A percentile compares a stretch with the other conserved stretches of the same genome.
Evolutionary conservation across 352 stramenopile genomes (phyloP).

Genomic region (Phytopythium helicoides): DNA sequence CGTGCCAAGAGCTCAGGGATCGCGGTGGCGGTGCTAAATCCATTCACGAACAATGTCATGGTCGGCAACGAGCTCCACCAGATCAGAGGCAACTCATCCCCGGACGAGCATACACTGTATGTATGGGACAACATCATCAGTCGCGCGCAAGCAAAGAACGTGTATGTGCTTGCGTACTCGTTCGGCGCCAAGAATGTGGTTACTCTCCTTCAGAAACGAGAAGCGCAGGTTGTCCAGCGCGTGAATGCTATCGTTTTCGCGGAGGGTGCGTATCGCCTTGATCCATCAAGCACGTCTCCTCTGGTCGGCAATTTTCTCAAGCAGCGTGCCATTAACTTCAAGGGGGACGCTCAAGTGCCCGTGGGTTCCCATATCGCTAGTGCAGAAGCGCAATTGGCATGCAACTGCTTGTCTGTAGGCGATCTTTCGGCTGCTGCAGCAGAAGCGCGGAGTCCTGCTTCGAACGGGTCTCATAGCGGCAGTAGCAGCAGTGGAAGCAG

Average conservation of each 20-base stretch:
- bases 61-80: slow-evolving; percentile 46
- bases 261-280: slow-evolving; percentile 58
- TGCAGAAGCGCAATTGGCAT: slow-evolving; percentile 59
- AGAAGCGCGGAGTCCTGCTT: slow-evolving; percentile 6
- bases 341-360: slow-evolving; percentile 41
- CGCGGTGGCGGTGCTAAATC: slow-evolving; percentile 64
- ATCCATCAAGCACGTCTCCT: slow-evolving; percentile 44
- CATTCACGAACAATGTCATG: slow-evolving; percentile 72
- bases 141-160: slow-evolving; percentile 48
- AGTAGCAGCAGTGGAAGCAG: slow-evolving; percentile 35
- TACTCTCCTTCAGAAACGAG: slow-evolving; percentile 60
- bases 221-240: slow-evolving; percentile 49
- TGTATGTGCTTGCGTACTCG: slow-evolving; percentile 69
- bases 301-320: slow-evolving; percentile 59
- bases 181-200: slow-evolving; percentile 69
- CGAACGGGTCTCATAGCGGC: slow-evolving; percentile 9
- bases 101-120: slow-evolving; percentile 72
- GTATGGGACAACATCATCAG: slow-evolving; percentile 77
- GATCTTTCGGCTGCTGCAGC: slow-evolving; percentile 28
- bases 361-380: slow-evolving; percentile 46
- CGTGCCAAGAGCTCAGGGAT: slow-evolving; percentile 40
- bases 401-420: slow-evolving; percentile 64
- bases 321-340: slow-evolving; percentile 75
- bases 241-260: slow-evolving; percentile 69
- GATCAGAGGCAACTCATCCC: slow-evolving; percentile 56